Base-by-base conservation (phyloP, 441 rosid genomes). In the Populus hybrid region DNA sequence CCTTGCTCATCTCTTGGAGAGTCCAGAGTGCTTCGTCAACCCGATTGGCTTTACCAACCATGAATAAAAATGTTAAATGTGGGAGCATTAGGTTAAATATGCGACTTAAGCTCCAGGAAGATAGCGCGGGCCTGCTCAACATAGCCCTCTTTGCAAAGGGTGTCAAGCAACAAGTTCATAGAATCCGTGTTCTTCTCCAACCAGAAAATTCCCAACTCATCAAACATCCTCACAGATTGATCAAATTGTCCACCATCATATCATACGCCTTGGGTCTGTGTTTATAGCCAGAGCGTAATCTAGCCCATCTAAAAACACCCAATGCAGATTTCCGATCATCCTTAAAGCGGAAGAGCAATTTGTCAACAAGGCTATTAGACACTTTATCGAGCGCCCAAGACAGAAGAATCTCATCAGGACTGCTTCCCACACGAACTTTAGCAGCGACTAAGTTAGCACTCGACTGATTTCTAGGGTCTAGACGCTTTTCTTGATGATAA, bases 21-120 rank as follows among this genome's bases (percentile, higher is more conserved):
- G 98, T 90, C 98, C 99, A 95, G 2, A 80, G 86, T 66, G 97
- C 99, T 80, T 93, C 98, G 38, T 92, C 96, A 5, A 90, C 88
- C 67, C 90, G 86, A 69, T 87, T 87, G n/a, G 85, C 76, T 82
- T 89, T 88, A 93, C 99, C 99, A 95, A 65, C 99, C 98, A 50
- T 91, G 89, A 70, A 95, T 91, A 53, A 93, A 89, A 57, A 95
- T 93, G 71, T 93, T 93, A 79, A 91, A 95, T 1, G 97, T 90
- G 79, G 81, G 70, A 19, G 86, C 87, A 86, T 91, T 53, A 2
- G 98, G 96, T 6, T 82, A 61, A 80, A 93, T 87, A 73, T 86
- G 84, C 6, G 91, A 74, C 77, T 91, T 92, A 3, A 95, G 93
- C 79, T 84, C 82, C 70, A 87, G 59, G 86, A 90, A 89, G 64